Evolutionary conservation across 352 stramenopile species (phyloP).

Genomic region (Phytophthora capsici): DNA sequence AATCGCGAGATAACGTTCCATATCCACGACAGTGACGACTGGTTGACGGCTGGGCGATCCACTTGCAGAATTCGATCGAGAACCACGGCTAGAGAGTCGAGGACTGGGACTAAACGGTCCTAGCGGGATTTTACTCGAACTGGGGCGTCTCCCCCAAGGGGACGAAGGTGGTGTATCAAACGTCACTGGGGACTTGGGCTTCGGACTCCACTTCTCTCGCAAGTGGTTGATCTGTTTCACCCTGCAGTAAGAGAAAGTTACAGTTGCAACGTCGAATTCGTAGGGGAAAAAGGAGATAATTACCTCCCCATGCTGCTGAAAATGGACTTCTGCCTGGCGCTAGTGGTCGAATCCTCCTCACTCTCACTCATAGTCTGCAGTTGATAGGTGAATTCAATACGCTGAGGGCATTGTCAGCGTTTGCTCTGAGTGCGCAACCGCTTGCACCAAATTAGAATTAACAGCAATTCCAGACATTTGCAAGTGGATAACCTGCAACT

Average conservation of each 20-base stretch:
- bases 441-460: conserved; percentile 24
- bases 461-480: no score
- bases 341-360: conserved; percentile 43
- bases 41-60: conserved; percentile 13
- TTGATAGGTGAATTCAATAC: conserved; percentile 8
- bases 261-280: no score
- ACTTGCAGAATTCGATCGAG: conserved; percentile 12
- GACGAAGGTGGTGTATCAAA: conserved; percentile 26
- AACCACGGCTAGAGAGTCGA: neutral
- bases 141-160: conserved; percentile 15
- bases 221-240: conserved; percentile 64
- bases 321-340: conserved; percentile 49
- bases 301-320: conserved; percentile 56
- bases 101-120: conserved; percentile 20
- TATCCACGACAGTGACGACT: conserved; percentile 40
- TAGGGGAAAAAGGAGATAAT: neutral
- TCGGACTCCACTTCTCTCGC: conserved; percentile 57
- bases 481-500: no score
- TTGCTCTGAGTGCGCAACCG: conserved; percentile 8
- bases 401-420: conserved; percentile 14
- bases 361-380: conserved; percentile 44
- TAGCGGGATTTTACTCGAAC: conserved; percentile 17
- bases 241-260: conserved; percentile 13
- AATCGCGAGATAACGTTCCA: conserved; percentile 57
- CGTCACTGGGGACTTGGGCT: conserved; percentile 22